Base-by-base conservation (phyloP, 768 basidiomycete species). In the Agaricus sinodeliciosus region DNA sequence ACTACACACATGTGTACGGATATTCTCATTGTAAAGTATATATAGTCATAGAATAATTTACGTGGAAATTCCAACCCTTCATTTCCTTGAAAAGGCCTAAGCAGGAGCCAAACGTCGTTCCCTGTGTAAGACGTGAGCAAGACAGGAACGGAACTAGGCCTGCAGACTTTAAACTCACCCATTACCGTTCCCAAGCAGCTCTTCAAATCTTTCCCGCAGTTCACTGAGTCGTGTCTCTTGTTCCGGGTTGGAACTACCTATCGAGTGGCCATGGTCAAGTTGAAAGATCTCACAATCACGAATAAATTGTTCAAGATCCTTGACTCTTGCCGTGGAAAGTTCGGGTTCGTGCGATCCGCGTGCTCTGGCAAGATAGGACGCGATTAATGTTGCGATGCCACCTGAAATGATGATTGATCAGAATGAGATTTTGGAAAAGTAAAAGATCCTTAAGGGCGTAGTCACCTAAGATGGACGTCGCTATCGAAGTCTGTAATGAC, bases 291-390 rank as follows among this genome's bases (percentile, higher is more conserved):
- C 62, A 40, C 74, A 73, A 56, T 87, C 82, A 26, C 87, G 81
- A 22, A 88, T 67, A 58, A 81, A 90, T 19, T 81, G 75, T 22
- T 86, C 82, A 0, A 89, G 72, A 53, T 84, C 82, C 56, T 82
- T 81, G 3, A 72, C 72, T 9, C 79, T 75, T 1, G 69, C 62
- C 31, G 73, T 70, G 0, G 84, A 85, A 16, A 75, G 49, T 55
- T 88, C 84, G 1, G 87, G 87, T 58, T 89, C 87, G 34, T 78
- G 77, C 0, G 84, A 81, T 7, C 85, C 84, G 25, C 85, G 79
- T 18, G 78, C 74, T 8, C 82, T 80, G 3, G 87, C 87, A 22
- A 90, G 72, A 64, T 84, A 89, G 2, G 85, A 83, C 13, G 87
- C 85, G 13, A 83, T 75, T 19, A 88, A 28, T 0, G 87, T 90